phyloP scores from a whole-genome alignment of 345 rosid species.

The Hibiscus trionum region DNA sequence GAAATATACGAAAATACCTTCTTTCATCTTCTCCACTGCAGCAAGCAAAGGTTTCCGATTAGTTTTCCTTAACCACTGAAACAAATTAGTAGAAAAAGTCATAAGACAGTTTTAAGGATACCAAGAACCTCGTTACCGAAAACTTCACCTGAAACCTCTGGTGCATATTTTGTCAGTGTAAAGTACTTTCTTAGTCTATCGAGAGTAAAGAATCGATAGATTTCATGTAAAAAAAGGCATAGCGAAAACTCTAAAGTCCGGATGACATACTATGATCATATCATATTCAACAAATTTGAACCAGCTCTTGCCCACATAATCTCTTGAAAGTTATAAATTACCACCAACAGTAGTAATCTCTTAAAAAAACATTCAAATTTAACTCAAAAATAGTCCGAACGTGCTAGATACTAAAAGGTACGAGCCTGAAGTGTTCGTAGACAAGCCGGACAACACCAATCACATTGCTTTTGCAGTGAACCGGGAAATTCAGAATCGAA shows the following conservation, averaged over 20 bases:
- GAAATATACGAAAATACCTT: conserved; percentile 41
- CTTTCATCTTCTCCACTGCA: conserved; percentile 94
- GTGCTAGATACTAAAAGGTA: neutral
- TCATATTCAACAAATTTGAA: neutral
- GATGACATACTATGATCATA: neutral
- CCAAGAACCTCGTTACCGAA: neutral
- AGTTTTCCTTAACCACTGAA: conserved; percentile 80
- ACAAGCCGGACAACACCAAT: neutral
- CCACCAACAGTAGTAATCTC: neutral
- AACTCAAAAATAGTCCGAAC: neutral
- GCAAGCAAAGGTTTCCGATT: conserved; percentile 78
- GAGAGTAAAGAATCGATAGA: neutral
- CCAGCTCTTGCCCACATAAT: neutral
- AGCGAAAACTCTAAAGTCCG: neutral
- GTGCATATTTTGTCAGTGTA: neutral
- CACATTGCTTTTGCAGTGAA: neutral
- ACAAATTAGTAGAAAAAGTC: conserved; percentile 13
- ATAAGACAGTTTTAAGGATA: neutral
- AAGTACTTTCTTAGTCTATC: neutral
- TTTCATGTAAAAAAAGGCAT: neutral
- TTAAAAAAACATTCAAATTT: neutral
- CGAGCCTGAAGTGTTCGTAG: neutral
- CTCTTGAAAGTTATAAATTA: neutral
- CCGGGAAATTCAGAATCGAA: neutral
- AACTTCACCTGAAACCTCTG: neutral